Evolutionary conservation across 164 flowering plant genomes (phyloP), one percentile per base, ranked within the genome.

Genomic region (Stephania cephalantha): DNA sequence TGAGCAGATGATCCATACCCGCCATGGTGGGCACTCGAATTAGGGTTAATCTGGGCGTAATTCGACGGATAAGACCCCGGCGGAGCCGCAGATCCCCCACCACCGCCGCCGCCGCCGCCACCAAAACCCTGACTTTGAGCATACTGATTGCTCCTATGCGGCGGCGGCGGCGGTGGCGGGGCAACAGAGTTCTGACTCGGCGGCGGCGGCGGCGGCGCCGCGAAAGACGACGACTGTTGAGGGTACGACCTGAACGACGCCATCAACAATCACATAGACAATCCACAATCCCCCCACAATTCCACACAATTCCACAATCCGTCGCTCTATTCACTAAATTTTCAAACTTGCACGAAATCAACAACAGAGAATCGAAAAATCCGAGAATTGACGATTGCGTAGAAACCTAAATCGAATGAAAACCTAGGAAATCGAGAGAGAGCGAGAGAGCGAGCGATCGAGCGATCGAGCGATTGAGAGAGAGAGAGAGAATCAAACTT

Each of bases 221-320:
- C 77, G 20, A 84, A 84, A 2, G 88, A 76, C 1, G 88, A 76
- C 1, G 89, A 74, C 70, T 82, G 93, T 22, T 91, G 88, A 46
- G 90, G 90, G 67, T 82, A 86, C 12, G 92, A 91, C 83, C 94
- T 75, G 69, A 83, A 90, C 1, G 97, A 91, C 6, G 92, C 92
- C 97, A 91, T 91, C 48, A 25, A 44, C 7, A 50, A 73, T 69
- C 70, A 61, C 68, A 61, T 61, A 61, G 7, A 61, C 66, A 61
- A 61, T 18, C 4, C 42, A 35, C 42, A 35, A 20, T 29, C 67
- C 68, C 65, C 53, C 68, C 65, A 45, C 48, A 61, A 35, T 35
- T 35, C 42, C 42, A 2, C 42, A 35, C 42, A 35, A 35, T 35
- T 35, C 42, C 42, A 35, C 1, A 35, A 1, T 35, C 42, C 4